Conservation (phyloP, 805 yeast species). For the Zygosaccharomyces bailii region DNA sequence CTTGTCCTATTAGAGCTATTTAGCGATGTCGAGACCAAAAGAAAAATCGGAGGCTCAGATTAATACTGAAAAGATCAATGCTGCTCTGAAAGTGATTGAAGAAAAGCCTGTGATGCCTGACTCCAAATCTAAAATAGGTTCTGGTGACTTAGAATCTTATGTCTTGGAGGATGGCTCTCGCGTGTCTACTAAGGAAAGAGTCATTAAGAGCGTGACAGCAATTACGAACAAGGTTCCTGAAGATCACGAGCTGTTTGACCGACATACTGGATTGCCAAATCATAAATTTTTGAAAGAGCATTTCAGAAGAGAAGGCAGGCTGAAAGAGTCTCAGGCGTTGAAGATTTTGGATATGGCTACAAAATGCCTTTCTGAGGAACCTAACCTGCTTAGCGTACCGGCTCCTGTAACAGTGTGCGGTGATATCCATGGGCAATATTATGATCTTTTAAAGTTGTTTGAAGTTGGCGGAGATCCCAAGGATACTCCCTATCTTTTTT, state of each 20-base stretch:
- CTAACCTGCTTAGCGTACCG: slow-evolving; percentile 73
- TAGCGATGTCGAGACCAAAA: slow-evolving; percentile 6
- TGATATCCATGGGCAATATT: slow-evolving; percentile 95
- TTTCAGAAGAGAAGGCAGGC: slow-evolving; percentile 76
- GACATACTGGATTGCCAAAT: slow-evolving; percentile 63
- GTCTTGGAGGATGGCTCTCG: slow-evolving; percentile 49
- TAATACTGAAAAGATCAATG: slow-evolving; percentile 56
- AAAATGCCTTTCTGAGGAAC: slow-evolving; percentile 59
- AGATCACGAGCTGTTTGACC: slow-evolving; percentile 61
- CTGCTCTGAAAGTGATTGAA: slow-evolving; percentile 60
- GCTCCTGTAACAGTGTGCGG: slow-evolving; percentile 97
- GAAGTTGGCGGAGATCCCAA: slow-evolving; percentile 91
- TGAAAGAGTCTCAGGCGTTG: slow-evolving; percentile 65
- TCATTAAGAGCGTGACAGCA: slow-evolving; percentile 52
- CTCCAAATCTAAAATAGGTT: slow-evolving; percentile 4
- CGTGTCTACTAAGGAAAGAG: slow-evolving; percentile 50
- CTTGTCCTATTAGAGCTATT: neutral
- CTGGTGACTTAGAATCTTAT: slow-evolving; percentile 24
- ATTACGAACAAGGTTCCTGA: slow-evolving; percentile 65
- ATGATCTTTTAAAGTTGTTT: slow-evolving; percentile 81
- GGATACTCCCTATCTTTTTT: slow-evolving; percentile 70
- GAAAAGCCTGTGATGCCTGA: slow-evolving; percentile 36
- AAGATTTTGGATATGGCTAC: slow-evolving; percentile 66
- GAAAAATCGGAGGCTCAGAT: slow-evolving; percentile 37
- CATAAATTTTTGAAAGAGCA: slow-evolving; percentile 68